Conservation (phyloP, 495 filamentous ascomycete species). For the Lichenothelia convexa region DNA sequence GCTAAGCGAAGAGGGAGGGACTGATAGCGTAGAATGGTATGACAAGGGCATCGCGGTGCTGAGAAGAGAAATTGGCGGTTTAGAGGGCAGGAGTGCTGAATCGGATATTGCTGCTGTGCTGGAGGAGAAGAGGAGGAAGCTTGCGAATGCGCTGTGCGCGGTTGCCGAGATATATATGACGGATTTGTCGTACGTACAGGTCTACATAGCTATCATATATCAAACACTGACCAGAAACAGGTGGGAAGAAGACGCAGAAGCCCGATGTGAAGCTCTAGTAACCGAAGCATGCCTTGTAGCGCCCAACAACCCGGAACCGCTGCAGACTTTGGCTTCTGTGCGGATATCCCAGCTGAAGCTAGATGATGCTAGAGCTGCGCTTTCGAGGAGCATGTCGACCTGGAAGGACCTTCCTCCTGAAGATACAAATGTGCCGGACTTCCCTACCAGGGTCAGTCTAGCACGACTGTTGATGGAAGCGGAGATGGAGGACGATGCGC, state of each 20-base stretch:
- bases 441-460: slow-evolving; percentile 65
- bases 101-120: slow-evolving; percentile 25
- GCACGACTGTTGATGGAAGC: slow-evolving; percentile 79
- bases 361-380: slow-evolving; percentile 61
- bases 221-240: slow-evolving; percentile 18
- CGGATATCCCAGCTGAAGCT: slow-evolving; percentile 67
- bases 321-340: slow-evolving; percentile 86
- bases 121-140: slow-evolving; percentile 54
- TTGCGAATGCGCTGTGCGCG: slow-evolving; percentile 74
- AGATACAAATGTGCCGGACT: slow-evolving; percentile 48
- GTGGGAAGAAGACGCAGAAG: slow-evolving; percentile 79
- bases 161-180: slow-evolving; percentile 97
- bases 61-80: slow-evolving; percentile 40
- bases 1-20: slow-evolving; percentile 69
- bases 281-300: slow-evolving; percentile 68
- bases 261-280: slow-evolving; percentile 63
- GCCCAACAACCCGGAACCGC: slow-evolving; percentile 57
- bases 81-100: slow-evolving; percentile 26
- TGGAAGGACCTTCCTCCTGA: slow-evolving; percentile 64
- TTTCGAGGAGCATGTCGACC: slow-evolving; percentile 52
- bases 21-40: slow-evolving; percentile 73
- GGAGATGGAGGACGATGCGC: slow-evolving; percentile 62
- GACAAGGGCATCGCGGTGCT: slow-evolving; percentile 60
- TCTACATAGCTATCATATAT: background rate
- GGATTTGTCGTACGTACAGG: slow-evolving; percentile 45